These are phyloP conservation scores for Globisporangium polare DNA, from an alignment of 352 stramenopile genomes.

Conservation along the genomic window DNA sequence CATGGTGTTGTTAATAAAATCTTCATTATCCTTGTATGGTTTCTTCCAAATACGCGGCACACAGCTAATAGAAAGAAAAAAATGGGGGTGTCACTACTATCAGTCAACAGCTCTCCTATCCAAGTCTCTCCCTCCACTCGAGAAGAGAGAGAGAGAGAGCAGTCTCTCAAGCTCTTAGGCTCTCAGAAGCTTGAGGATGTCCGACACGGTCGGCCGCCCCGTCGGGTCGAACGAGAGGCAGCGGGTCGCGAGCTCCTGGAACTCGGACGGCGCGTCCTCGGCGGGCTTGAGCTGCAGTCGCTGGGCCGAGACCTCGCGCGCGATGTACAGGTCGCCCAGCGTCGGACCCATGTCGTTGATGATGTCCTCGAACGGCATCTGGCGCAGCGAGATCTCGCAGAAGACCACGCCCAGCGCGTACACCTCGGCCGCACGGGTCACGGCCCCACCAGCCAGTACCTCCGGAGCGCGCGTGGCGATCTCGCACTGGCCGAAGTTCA, in stretches of 20 bases:
- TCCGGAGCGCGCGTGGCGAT: slow-evolving; percentile 56
- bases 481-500: slow-evolving; percentile 51
- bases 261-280: slow-evolving; percentile 39
- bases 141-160: too few relatives aligned
- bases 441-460: slow-evolving; percentile 38
- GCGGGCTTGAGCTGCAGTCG: slow-evolving; percentile 36
- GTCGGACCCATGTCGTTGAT: slow-evolving; percentile 41
- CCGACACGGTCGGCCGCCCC: slow-evolving; percentile 32
- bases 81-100: neutral
- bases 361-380: slow-evolving; percentile 42
- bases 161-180: neutral
- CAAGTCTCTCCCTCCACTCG: neutral
- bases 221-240: slow-evolving; percentile 52
- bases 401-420: slow-evolving; percentile 74
- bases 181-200: slow-evolving; percentile 31
- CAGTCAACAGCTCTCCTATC: neutral
- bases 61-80: slow-evolving; percentile 16
- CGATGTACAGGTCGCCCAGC: slow-evolving; percentile 62
- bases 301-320: slow-evolving; percentile 40
- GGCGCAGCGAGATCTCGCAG: slow-evolving; percentile 57
- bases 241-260: slow-evolving; percentile 31
- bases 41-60: slow-evolving; percentile 3
- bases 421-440: slow-evolving; percentile 53
- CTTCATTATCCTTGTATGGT: slow-evolving; percentile 3
- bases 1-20: slow-evolving; percentile 2